phyloP scores from a whole-genome alignment of 441 rosid species.

The Brassica balearica region DNA sequence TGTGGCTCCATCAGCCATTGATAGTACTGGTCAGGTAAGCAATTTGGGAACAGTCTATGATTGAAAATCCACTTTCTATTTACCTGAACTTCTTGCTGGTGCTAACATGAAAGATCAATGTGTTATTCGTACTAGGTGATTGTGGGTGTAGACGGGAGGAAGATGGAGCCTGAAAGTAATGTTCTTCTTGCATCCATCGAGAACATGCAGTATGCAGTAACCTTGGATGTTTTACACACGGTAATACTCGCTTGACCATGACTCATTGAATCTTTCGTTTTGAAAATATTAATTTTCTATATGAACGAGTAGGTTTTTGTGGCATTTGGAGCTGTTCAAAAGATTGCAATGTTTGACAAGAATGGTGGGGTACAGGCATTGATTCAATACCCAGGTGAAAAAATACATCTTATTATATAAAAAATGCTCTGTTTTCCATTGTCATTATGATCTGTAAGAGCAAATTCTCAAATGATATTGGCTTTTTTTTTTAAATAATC shows the following conservation, averaged over 20 bases:
- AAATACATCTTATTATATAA: too few species aligned
- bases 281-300: neutral
- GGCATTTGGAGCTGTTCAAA: slow-evolving; percentile 69
- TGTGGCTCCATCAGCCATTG: neutral
- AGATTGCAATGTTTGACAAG: slow-evolving; percentile 99
- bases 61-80: too few species aligned
- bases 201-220: slow-evolving; percentile 76
- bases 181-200: slow-evolving; percentile 99
- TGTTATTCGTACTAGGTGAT: neutral
- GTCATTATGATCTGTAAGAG: slow-evolving; percentile 45
- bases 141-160: slow-evolving; percentile 58
- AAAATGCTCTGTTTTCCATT: too few species aligned
- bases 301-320: slow-evolving; percentile 54
- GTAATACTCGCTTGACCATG: slow-evolving; percentile 45
- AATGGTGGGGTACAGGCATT: slow-evolving; percentile 94
- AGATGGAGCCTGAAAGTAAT: slow-evolving; percentile 96
- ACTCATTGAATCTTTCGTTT: neutral
- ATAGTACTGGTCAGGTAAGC: slow-evolving; percentile 41
- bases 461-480: neutral
- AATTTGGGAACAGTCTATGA: neutral
- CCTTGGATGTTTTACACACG: slow-evolving; percentile 94
- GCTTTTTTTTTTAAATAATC: slow-evolving; percentile 34
- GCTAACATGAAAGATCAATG: neutral
- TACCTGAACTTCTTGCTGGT: neutral
- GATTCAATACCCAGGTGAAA: slow-evolving; percentile 64